Evolutionary conservation across 2,329 filamentous ascomycete genomes (phyloP).

Genomic region (Sordariomycetes sp.): DNA sequence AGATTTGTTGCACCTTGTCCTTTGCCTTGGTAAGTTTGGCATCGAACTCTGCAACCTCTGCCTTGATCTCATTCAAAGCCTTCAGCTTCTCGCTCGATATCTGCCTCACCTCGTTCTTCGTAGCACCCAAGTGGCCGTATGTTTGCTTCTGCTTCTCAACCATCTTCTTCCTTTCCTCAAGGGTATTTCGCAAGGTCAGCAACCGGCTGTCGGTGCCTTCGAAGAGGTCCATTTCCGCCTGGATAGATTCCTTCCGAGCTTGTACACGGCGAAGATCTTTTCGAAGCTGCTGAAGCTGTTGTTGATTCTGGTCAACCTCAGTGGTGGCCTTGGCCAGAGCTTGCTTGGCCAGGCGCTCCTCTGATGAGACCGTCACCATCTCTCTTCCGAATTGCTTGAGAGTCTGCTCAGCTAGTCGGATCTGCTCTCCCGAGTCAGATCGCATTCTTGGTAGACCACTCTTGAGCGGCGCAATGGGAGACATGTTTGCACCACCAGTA

Average conservation of each 20-base stretch:
- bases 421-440: conserved; percentile 61
- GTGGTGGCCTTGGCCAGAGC: conserved; percentile 30
- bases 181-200: conserved; percentile 44
- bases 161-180: conserved; percentile 44
- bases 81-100: conserved; percentile 30
- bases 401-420: conserved; percentile 40
- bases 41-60: conserved; percentile 30
- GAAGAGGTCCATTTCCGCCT: conserved; percentile 53
- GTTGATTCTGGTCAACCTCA: conserved; percentile 32
- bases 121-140: conserved; percentile 40
- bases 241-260: conserved; percentile 41
- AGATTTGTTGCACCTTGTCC: conserved; percentile 37
- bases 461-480: no score
- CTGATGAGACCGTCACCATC: conserved; percentile 38
- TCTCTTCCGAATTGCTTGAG: conserved; percentile 46
- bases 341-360: conserved; percentile 36
- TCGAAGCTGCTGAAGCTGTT: conserved; percentile 30
- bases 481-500: no score
- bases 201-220: conserved; percentile 62
- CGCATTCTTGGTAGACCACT: conserved; percentile 61
- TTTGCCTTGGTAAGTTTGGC: conserved; percentile 45
- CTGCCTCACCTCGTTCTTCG: conserved; percentile 37
- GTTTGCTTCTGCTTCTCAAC: conserved; percentile 41
- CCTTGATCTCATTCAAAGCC: conserved; percentile 9
- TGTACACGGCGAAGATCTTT: conserved; percentile 49